Base-by-base conservation (phyloP, 1,139 yeast genomes). In the Debaryomycetaceae sp. region DNA sequence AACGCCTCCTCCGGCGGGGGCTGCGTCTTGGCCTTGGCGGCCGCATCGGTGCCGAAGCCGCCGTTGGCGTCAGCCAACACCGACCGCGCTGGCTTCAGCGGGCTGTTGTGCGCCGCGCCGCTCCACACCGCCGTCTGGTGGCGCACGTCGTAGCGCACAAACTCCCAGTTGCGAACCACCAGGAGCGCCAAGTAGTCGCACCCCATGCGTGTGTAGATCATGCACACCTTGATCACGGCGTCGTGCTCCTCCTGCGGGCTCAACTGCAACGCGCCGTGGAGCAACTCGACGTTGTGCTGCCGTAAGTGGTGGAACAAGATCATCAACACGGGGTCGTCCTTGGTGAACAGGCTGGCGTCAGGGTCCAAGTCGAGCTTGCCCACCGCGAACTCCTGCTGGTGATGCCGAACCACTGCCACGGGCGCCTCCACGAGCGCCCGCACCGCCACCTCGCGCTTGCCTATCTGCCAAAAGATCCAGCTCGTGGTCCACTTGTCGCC, bases 401-500 rank as follows among this genome's bases (percentile, higher is more conserved):
- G 45, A 11, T 49, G 52, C 7, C 45, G 39, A n/a, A 66, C 46
- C 18, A 73, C 54, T 5, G 64, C 70, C 17, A 61, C 49, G 1
- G 85, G 82, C 0, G 79, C 58, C 39, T 69, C 71, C 10, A 83
- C 66, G 34, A 84, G 59, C 2, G 88, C 75, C 44, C 80, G 79
- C n/a, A 83, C 69, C 0, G 91, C 68, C 11, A 66, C 46, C 20
- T 65, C 71, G 34, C 71, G 71, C 39, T 70, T 64, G 4, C 61
- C 57, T 23, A 81, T 44, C 41, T 75, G 77, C 91, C 93, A 83
- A 42, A 76, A 78, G 3, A 84, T 75, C 81, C 91, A 88, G 50
- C 93, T 83, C 6, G 81, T 68, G 20, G 74, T 67, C 96, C 96
- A 89, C 40, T 88, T 61, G 51, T 86, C 85, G 28, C 86, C 85